Evolutionary conservation across 106 monocot genomes (phyloP).

Genomic region (Allium fistulosum): DNA sequence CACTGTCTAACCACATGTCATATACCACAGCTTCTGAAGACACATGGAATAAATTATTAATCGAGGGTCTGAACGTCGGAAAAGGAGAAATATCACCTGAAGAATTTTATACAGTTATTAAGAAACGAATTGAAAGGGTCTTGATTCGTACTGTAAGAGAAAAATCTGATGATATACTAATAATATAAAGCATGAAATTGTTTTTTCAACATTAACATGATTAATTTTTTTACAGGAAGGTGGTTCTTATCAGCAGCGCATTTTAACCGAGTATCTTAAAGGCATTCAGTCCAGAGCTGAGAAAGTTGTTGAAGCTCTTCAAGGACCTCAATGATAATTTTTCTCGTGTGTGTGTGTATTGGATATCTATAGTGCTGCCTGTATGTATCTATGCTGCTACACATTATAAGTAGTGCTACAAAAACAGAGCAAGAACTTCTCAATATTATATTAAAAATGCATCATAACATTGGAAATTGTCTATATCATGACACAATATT

Average conservation of each 20-base stretch:
- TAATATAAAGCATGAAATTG: no score
- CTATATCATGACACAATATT: no score
- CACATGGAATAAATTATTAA: conserved; percentile 18
- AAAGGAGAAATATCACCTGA: conserved; percentile 76
- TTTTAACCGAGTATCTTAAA: conserved; percentile 72
- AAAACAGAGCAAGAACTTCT: no score
- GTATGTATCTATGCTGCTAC: no score
- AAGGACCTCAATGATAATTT: conserved; percentile 39
- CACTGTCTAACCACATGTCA: no score
- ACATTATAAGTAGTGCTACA: no score
- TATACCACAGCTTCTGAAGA: neutral
- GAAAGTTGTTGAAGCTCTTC: conserved; percentile 49
- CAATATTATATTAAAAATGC: no score
- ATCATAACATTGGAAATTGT: no score
- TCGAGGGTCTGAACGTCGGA: conserved; percentile 65
- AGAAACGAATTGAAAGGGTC: conserved; percentile 72
- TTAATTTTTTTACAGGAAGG: conserved; percentile 51
- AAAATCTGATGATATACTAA: neutral
- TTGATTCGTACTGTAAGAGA: conserved; percentile 76
- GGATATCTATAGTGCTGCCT: no score
- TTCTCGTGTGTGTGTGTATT: neutral
- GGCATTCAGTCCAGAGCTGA: conserved; percentile 68
- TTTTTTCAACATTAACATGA: no score
- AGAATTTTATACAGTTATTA: conserved; percentile 71
- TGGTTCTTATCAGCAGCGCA: conserved; percentile 90